Base-by-base conservation (phyloP, 306 rosid species). In the Aeschynomene evenia region DNA sequence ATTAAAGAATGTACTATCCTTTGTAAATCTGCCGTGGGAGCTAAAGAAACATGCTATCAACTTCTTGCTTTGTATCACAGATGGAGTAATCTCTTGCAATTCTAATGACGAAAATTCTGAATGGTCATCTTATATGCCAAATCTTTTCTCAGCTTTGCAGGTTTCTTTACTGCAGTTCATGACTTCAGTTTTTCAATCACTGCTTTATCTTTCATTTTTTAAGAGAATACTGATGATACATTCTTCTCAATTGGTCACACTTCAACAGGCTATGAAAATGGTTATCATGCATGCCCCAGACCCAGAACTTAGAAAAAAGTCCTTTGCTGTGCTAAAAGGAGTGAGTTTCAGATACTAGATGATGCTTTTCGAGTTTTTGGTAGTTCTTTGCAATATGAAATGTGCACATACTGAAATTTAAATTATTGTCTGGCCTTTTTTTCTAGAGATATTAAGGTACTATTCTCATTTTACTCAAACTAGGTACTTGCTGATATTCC, bases 401-500 rank as follows among this genome's bases (percentile, higher is more conserved):
- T 62, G 20, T 5, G 56, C 39, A 49, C 54, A 56, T 45, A 33
- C 21, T 45, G 56, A 14, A 72, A 58, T 40, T 19, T 26, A 46
- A 72, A 74, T 0, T 63, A 66, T 28, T 69, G 11, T 62, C 20
- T 43, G 15, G 56, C 22, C 43, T 56, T 5, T 34, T 70, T 78
- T 63, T 68, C 66, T 64, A 0, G 11, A 48, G 23, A 34, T 73
- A 14, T 43, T 63, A 43, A 55, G n/a, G 24, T 62, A 50, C 46
- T 71, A 3, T 46, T 26, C 53, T 63, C 45, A 55, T 81, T 43
- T 77, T 77, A 18, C 77, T 65, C 48, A 64, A 71, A 37, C 80
- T 84, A 90, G 97, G 77, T 90, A 62, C 89, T 90, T 37, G 85
- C 89, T 19, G 92, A 87, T 76, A 68, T 94, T 78, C 95, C 88